These are phyloP conservation scores for Phylloporus scabripes DNA, from an alignment of 768 basidiomycete species.

Conservation along the genomic window DNA sequence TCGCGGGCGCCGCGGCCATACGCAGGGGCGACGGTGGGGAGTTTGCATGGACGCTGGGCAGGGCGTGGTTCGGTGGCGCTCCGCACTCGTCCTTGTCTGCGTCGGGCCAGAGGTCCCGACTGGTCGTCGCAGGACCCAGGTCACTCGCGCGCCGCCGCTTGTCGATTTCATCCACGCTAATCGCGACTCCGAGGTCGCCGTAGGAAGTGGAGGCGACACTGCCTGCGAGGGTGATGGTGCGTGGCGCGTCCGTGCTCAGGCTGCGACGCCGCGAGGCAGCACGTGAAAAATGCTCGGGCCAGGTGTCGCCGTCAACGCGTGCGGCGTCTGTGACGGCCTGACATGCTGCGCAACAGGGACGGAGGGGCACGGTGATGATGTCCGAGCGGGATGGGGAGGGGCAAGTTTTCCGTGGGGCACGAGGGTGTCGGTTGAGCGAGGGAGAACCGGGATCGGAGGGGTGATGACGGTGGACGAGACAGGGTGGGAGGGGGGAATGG, in stretches of 20 bases:
- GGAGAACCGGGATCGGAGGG: constrained; percentile 9
- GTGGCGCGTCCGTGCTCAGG: constrained; percentile 33
- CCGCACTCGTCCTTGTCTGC: neutral
- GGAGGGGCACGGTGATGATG: constrained; percentile 55
- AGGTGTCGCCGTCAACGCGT: constrained; percentile 37
- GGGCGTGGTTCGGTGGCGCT: neutral
- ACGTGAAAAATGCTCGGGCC: constrained; percentile 59
- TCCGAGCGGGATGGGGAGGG: constrained; percentile 36
- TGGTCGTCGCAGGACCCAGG: neutral
- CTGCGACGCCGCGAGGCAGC: constrained; percentile 58
- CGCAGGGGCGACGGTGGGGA: constrained; percentile 11
- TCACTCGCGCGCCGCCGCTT: constrained; percentile 48
- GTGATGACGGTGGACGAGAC: constrained; percentile 46
- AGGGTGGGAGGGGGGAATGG: constrained; percentile 42
- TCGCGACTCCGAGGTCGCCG: constrained; percentile 27
- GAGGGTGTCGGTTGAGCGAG: constrained; percentile 10
- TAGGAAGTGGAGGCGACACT: constrained; percentile 28
- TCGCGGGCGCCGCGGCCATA: constrained; percentile 3
- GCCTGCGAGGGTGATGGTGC: constrained; percentile 25
- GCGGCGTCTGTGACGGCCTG: constrained; percentile 53
- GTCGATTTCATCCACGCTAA: constrained; percentile 63
- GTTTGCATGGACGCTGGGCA: neutral
- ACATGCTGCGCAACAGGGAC: constrained; percentile 67
- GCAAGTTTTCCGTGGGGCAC: constrained; percentile 18
- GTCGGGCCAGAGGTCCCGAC: neutral